A percentile compares a stretch with the other conserved stretches of the same genome.
Evolutionary conservation across 192 early-diverging fungal genomes (phyloP).

Genomic region (Powellomyces hirtus): DNA sequence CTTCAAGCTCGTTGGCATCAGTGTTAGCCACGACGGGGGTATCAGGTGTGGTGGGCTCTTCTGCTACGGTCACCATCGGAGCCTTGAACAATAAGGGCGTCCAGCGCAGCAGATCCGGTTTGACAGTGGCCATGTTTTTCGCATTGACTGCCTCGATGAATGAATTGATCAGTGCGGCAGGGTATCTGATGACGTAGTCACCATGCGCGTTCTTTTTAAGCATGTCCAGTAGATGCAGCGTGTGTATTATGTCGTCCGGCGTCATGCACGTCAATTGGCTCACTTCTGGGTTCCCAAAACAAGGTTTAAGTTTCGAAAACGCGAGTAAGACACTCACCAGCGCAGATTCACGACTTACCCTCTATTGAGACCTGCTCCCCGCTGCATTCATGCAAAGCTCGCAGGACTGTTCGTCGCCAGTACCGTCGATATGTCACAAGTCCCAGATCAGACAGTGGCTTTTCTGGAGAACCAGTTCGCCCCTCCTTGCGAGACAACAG

Average conservation of each 20-base stretch:
- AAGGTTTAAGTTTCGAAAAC: neutral
- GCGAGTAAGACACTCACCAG: neutral
- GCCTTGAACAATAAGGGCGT: constrained; percentile 35
- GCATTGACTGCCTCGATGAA: constrained; percentile 16
- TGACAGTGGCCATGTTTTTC: constrained; percentile 12
- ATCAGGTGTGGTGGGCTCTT: too few species aligned
- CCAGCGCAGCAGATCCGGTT: constrained; percentile 32
- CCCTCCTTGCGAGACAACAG: constrained; percentile 75
- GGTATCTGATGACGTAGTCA: constrained; percentile 40
- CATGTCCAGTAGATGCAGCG: constrained; percentile 40
- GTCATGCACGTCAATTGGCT: constrained; percentile 44
- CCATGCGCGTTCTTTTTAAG: constrained; percentile 41
- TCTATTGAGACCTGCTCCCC: constrained; percentile 8
- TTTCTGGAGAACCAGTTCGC: constrained; percentile 83
- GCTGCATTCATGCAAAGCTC: constrained; percentile 7
- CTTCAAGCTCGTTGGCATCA: too few species aligned
- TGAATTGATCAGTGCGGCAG: constrained; percentile 17
- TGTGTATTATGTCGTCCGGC: constrained; percentile 41
- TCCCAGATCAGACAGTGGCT: constrained; percentile 87
- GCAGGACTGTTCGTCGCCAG: constrained; percentile 60
- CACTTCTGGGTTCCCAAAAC: constrained; percentile 25
- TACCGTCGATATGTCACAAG: constrained; percentile 79
- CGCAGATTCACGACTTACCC: neutral
- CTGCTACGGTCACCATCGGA: neutral
- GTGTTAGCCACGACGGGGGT: too few species aligned